Conservation (phyloP, 768 basidiomycete genomes). For the Termitomyces sp. region DNA sequence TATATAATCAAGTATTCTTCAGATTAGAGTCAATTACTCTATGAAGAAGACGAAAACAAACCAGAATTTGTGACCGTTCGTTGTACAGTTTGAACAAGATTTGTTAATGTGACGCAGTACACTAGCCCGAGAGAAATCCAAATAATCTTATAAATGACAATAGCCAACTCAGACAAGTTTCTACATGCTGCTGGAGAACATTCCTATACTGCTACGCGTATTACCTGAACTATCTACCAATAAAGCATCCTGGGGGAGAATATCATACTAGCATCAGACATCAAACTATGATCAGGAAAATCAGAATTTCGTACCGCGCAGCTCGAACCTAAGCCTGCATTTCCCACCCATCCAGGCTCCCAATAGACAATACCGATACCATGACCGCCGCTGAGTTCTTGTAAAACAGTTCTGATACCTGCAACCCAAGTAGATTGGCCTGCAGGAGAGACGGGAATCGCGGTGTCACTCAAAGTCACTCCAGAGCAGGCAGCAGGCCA, state of each 20-base stretch:
- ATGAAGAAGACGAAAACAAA: no score
- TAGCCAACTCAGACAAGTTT: neutral
- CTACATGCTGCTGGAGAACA: constrained; percentile 35
- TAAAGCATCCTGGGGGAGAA: constrained; percentile 36
- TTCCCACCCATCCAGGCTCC: constrained; percentile 65
- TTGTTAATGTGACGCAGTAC: neutral
- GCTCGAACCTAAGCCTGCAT: constrained; percentile 38
- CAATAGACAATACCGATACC: constrained; percentile 53
- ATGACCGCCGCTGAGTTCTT: constrained; percentile 42
- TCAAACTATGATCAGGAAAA: neutral
- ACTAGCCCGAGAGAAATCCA: neutral
- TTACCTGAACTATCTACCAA: constrained; percentile 46
- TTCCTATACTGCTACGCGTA: constrained; percentile 31
- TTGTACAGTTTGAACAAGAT: neutral
- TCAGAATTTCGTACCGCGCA: constrained; percentile 28
- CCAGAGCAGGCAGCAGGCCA: constrained; percentile 52
- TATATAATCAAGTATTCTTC: no score
- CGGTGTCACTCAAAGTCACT: constrained; percentile 37
- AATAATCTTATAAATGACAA: neutral
- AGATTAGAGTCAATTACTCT: no score
- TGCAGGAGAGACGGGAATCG: constrained; percentile 40
- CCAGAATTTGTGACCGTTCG: neutral
- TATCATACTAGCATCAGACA: neutral
- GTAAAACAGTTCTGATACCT: constrained; percentile 43
- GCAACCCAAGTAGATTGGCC: constrained; percentile 53